Percentiles rank a stretch among this genome's conserved stretches.
These are phyloP conservation scores for Nemania diffusa DNA, from an alignment of 2,329 filamentous ascomycete species.

Conservation along the genomic window DNA sequence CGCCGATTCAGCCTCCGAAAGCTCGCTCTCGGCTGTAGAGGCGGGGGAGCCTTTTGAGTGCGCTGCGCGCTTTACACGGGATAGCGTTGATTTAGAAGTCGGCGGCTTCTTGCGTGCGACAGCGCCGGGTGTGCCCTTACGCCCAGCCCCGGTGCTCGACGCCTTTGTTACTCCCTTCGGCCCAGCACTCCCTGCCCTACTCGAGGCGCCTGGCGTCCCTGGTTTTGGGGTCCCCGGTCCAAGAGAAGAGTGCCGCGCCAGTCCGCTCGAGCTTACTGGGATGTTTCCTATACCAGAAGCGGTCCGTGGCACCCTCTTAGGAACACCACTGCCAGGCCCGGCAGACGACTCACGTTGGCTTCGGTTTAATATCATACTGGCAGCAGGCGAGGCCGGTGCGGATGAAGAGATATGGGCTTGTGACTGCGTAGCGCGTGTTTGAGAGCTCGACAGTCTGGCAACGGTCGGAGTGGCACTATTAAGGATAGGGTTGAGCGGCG, in stretches of 20 bases:
- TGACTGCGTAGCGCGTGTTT: slow-evolving; percentile 62
- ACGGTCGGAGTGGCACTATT: slow-evolving; percentile 56
- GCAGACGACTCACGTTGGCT: slow-evolving; percentile 68
- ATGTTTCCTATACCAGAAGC: slow-evolving; percentile 60
- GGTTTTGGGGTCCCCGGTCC: slow-evolving; percentile 71
- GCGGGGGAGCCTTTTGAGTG: slow-evolving; percentile 68
- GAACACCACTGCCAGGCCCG: slow-evolving; percentile 60
- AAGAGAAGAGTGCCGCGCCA: slow-evolving; percentile 71
- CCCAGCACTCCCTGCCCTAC: slow-evolving; percentile 68
- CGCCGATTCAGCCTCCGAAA: slow-evolving; percentile 70
- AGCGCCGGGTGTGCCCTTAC: slow-evolving; percentile 56
- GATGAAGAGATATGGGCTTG: slow-evolving; percentile 63
- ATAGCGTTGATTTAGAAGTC: slow-evolving; percentile 67
- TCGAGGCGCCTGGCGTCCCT: slow-evolving; percentile 50
- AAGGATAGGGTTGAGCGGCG: slow-evolving; percentile 52
- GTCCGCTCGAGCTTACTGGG: slow-evolving; percentile 64
- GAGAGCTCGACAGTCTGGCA: slow-evolving; percentile 57
- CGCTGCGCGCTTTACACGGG: slow-evolving; percentile 68
- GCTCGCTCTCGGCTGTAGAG: slow-evolving; percentile 71
- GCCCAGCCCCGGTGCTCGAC: slow-evolving; percentile 51
- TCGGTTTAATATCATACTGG: slow-evolving; percentile 67
- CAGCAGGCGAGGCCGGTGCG: slow-evolving; percentile 69
- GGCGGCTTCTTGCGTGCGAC: slow-evolving; percentile 51
- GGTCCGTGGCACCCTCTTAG: slow-evolving; percentile 64
- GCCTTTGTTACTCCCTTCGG: slow-evolving; percentile 64